These are phyloP conservation scores for Pseudocercospora eumusae DNA, from an alignment of 2,329 filamentous ascomycete species.

Conservation along the genomic window DNA sequence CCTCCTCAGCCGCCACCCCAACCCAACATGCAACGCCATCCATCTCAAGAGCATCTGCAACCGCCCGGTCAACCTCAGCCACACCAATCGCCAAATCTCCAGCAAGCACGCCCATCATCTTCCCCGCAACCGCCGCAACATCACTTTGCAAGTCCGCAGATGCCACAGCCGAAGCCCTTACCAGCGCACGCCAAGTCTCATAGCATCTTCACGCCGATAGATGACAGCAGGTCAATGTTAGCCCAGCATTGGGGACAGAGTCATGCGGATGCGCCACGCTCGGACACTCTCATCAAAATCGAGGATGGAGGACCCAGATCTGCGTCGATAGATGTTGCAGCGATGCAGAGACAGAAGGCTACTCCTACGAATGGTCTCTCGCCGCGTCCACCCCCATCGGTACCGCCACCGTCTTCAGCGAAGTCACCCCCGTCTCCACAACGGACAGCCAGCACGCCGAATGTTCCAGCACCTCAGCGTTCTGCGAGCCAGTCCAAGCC, in stretches of 20 bases:
- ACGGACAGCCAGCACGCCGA: slow-evolving; percentile 60
- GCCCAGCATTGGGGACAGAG: slow-evolving; percentile 71
- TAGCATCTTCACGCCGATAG: slow-evolving; percentile 97
- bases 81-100: slow-evolving; percentile 42
- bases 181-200: slow-evolving; percentile 66
- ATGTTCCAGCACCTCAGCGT: slow-evolving; percentile 70
- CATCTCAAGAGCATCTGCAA: slow-evolving; percentile 33
- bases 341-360: slow-evolving; percentile 52
- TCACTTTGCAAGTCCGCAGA: slow-evolving; percentile 55
- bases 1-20: slow-evolving; percentile 58
- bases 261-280: slow-evolving; percentile 51
- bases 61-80: slow-evolving; percentile 41
- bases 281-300: slow-evolving; percentile 47
- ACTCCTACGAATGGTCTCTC: slow-evolving; percentile 48
- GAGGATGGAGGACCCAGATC: slow-evolving; percentile 53
- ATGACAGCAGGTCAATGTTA: slow-evolving; percentile 84
- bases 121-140: slow-evolving; percentile 55
- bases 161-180: slow-evolving; percentile 65
- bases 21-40: slow-evolving; percentile 51
- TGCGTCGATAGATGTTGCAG: slow-evolving; percentile 65
- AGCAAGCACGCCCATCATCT: slow-evolving; percentile 42
- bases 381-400: slow-evolving; percentile 56
- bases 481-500: slow-evolving; percentile 75
- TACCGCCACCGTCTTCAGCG: slow-evolving; percentile 36
- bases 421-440: slow-evolving; percentile 44